phyloP scores from a whole-genome alignment of 371 early-diverging fungal species.

The Zancudomyces culisetae region DNA sequence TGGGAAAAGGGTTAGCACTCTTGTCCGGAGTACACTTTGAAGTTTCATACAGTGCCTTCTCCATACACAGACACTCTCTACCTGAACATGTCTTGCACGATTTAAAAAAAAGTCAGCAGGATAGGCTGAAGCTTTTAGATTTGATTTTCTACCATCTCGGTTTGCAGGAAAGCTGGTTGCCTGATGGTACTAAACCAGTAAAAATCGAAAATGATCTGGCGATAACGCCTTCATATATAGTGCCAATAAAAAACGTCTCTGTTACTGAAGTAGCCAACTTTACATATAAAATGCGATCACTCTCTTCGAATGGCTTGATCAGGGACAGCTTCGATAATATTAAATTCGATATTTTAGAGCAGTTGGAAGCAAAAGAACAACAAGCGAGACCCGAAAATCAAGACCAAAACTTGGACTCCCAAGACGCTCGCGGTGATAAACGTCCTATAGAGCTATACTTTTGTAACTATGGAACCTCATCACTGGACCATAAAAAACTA shows the following conservation, averaged over 20 bases:
- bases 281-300: neutral
- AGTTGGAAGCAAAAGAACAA: neutral
- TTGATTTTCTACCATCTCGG: conserved; percentile 1
- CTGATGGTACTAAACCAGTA: neutral
- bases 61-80: neutral
- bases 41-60: conserved; percentile 24
- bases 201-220: neutral
- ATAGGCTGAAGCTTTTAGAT: neutral
- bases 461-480: neutral
- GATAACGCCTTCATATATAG: neutral
- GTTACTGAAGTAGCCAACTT: neutral
- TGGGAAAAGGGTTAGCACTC: conserved; percentile 43
- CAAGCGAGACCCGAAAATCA: too few species aligned
- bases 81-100: neutral
- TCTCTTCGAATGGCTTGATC: neutral
- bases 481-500: conserved; percentile 5
- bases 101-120: neutral
- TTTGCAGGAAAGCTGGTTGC: neutral
- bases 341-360: neutral
- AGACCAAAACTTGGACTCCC: too few species aligned
- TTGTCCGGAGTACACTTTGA: conserved; percentile 54
- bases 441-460: neutral
- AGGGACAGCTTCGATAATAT: neutral
- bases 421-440: too few species aligned
- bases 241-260: conserved; percentile 1